Conservation (phyloP, 495 filamentous ascomycete genomes). For the Aspergillus egyptiacus region DNA sequence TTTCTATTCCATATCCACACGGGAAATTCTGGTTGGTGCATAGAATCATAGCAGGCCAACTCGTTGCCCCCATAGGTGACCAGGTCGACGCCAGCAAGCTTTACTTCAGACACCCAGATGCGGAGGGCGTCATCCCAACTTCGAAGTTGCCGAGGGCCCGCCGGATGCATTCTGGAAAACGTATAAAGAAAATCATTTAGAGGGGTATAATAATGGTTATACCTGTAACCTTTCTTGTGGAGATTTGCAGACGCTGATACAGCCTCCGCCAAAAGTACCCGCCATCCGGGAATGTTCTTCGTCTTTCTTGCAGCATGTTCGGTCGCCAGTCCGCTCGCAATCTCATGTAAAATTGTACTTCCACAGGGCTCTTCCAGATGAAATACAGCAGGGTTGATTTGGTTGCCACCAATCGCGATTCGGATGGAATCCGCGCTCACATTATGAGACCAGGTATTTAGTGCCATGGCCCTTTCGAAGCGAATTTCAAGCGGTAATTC, state of each 20-base stretch:
- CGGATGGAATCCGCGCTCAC: neutral
- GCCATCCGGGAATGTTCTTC: neutral
- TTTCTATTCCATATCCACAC: too few species aligned
- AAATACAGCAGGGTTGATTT: neutral
- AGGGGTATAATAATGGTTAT: too few species aligned
- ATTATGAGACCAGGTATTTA: neutral
- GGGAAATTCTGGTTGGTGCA: too few species aligned
- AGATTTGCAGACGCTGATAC: neutral
- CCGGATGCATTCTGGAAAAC: too few species aligned
- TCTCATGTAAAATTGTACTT: neutral
- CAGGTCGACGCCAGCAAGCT: neutral
- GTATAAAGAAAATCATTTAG: too few species aligned
- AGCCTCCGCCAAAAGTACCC: neutral
- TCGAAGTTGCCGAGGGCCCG: neutral
- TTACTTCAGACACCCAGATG: neutral
- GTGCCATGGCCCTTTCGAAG: neutral
- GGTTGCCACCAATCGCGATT: neutral
- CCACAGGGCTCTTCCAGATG: neutral
- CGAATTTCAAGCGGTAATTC: neutral
- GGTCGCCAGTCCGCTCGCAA: neutral
- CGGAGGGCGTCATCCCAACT: neutral
- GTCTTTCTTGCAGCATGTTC: neutral
- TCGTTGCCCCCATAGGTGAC: neutral
- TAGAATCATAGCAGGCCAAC: too few species aligned
- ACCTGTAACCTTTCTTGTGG: too few species aligned